Percentiles rank a stretch among this genome's conserved stretches.
phyloP scores from a whole-genome alignment of 2,329 filamentous ascomycete species.

The Colletotrichum sublineola region DNA sequence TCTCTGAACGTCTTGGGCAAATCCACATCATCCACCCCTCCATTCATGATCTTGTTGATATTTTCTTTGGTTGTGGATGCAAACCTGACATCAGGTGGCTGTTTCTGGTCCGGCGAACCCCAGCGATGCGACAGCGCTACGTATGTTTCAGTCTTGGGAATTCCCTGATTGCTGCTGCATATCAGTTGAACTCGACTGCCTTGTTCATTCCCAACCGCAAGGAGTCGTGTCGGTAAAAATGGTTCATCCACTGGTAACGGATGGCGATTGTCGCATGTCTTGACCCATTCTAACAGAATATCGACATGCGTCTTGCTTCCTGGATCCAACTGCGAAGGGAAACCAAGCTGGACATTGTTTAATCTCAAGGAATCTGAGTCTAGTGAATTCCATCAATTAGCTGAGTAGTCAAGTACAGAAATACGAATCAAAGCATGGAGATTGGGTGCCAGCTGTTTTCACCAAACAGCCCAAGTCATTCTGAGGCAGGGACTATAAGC shows the following conservation, averaged over 20 bases:
- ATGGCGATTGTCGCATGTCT: background rate
- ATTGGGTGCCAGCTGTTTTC: background rate
- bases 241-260: background rate
- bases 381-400: background rate
- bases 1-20: slow-evolving; percentile 39
- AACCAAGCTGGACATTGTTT: background rate
- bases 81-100: background rate
- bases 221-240: background rate
- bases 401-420: too few species aligned
- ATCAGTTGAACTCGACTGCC: background rate
- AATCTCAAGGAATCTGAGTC: background rate
- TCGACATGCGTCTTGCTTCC: background rate
- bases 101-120: background rate
- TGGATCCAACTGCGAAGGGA: background rate
- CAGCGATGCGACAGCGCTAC: slow-evolving; percentile 19
- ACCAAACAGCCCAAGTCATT: background rate
- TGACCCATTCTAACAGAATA: background rate
- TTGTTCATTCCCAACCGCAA: background rate
- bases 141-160: background rate
- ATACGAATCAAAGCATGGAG: background rate
- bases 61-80: background rate
- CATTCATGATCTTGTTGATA: background rate
- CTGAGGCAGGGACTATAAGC: background rate
- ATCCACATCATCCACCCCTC: background rate
- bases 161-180: background rate